Conservation (phyloP, 495 filamentous ascomycete species). For the Talaromyces trachyspermus region DNA sequence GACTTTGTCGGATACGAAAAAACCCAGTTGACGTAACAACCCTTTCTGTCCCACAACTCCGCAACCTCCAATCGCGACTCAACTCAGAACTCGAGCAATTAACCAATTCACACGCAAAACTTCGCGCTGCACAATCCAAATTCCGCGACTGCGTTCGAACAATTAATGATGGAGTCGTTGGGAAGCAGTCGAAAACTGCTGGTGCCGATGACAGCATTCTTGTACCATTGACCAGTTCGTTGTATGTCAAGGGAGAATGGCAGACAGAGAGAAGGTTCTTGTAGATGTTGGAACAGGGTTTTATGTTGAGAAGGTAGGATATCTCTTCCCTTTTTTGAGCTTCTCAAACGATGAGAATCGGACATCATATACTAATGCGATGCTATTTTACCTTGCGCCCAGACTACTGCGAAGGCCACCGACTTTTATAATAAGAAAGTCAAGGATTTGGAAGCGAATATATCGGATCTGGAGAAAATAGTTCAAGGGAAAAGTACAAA, state of each 20-base stretch:
- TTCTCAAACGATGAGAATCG: too few relatives aligned
- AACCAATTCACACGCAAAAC: constrained; percentile 77
- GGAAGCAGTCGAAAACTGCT: constrained; percentile 11
- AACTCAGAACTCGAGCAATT: constrained; percentile 93
- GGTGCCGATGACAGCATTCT: constrained; percentile 52
- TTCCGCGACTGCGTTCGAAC: constrained; percentile 82
- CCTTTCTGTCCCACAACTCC: constrained; percentile 49
- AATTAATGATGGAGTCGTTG: constrained; percentile 54
- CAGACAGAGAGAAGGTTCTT: constrained; percentile 71
- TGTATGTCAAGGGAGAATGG: constrained; percentile 86
- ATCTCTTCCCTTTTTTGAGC: neutral
- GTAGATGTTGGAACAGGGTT: constrained; percentile 97
- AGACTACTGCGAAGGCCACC: constrained; percentile 64
- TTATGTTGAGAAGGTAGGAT: constrained; percentile 81
- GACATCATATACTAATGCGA: neutral
- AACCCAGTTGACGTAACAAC: constrained; percentile 53
- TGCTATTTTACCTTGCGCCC: neutral
- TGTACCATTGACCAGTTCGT: constrained; percentile 83
- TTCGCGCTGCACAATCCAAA: constrained; percentile 80
- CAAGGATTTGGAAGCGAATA: constrained; percentile 65
- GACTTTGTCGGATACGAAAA: too few relatives aligned
- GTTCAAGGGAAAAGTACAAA: constrained; percentile 79
- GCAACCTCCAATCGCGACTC: constrained; percentile 82
- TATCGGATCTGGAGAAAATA: constrained; percentile 81
- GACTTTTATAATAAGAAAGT: constrained; percentile 85